A percentile compares a stretch with the other conserved stretches of the same genome.
These are phyloP conservation scores for Fusarium buxicola DNA, from an alignment of 2,329 filamentous ascomycete genomes.

Conservation along the genomic window DNA sequence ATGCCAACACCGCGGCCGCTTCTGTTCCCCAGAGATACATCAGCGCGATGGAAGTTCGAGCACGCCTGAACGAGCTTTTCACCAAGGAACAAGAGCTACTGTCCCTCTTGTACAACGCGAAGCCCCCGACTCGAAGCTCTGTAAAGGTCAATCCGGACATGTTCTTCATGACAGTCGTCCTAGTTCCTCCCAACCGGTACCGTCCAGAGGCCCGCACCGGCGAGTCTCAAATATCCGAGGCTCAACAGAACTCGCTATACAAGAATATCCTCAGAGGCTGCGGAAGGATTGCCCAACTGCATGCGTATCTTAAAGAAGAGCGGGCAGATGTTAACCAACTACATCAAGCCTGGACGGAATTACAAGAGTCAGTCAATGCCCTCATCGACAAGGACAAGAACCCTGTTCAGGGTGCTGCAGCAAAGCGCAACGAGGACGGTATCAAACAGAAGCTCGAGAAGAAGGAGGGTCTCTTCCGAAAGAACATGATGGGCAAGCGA, in stretches of 20 bases:
- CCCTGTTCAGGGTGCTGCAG: conserved; percentile 81
- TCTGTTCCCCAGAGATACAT: conserved; percentile 75
- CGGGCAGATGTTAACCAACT: conserved; percentile 73
- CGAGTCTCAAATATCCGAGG: conserved; percentile 84
- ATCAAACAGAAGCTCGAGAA: conserved; percentile 99
- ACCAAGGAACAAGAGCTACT: conserved; percentile 88
- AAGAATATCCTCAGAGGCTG: conserved; percentile 84
- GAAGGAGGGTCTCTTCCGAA: conserved; percentile 97
- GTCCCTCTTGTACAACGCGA: conserved; percentile 84
- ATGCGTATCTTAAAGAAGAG: conserved; percentile 61
- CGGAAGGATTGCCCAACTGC: conserved; percentile 78
- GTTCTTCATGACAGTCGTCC: conserved; percentile 89
- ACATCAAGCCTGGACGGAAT: conserved; percentile 81
- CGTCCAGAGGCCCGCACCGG: conserved; percentile 88
- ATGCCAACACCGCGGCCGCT: conserved; percentile 46
- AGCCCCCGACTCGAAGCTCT: conserved; percentile 68
- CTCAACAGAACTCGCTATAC: conserved; percentile 88
- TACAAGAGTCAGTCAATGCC: conserved; percentile 93
- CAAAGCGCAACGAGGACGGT: conserved; percentile 85
- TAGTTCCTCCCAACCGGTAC: conserved; percentile 93
- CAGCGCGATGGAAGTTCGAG: conserved; percentile 84
- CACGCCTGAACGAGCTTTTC: conserved; percentile 82
- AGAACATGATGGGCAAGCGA: conserved; percentile 99
- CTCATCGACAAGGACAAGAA: conserved; percentile 91
- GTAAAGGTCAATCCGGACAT: conserved; percentile 79